Evolutionary conservation across 2,329 filamentous ascomycete genomes (phyloP).

Genomic region (Falciphora oryzae): DNA sequence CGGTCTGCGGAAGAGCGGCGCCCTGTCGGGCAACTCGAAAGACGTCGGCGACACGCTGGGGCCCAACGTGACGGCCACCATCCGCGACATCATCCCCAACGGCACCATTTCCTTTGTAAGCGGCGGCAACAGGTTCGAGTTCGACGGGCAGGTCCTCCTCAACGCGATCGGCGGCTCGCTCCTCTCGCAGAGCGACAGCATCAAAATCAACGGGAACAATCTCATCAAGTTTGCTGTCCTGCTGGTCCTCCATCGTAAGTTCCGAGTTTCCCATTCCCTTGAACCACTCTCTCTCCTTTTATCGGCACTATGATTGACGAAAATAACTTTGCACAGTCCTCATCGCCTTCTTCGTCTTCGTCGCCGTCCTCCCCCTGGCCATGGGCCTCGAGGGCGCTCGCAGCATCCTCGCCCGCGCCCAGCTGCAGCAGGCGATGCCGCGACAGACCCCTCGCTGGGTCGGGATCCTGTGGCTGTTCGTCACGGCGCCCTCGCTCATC

Average conservation of each 20-base stretch:
- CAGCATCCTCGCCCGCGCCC: slow-evolving; percentile 20
- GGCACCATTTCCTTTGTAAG: slow-evolving; percentile 22
- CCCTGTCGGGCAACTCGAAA: slow-evolving; percentile 3
- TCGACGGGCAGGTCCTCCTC: slow-evolving; percentile 20
- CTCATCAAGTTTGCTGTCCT: slow-evolving; percentile 18
- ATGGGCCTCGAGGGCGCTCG: slow-evolving; percentile 13
- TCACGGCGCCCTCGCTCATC: slow-evolving; percentile 21
- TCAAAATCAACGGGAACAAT: slow-evolving; percentile 18
- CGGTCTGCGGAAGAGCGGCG: slow-evolving; percentile 19
- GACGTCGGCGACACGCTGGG: neutral
- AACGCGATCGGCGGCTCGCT: slow-evolving; percentile 17
- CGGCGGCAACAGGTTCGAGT: slow-evolving; percentile 21
- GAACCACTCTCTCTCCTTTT: neutral
- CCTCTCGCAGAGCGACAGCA: slow-evolving; percentile 11
- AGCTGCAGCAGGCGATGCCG: slow-evolving; percentile 16
- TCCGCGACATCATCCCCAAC: slow-evolving; percentile 21
- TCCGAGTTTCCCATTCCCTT: no score
- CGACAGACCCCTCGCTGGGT: slow-evolving; percentile 19
- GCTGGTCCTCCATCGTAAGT: slow-evolving; percentile 22
- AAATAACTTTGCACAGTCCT: slow-evolving; percentile 17
- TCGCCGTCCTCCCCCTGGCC: slow-evolving; percentile 5
- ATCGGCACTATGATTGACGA: neutral
- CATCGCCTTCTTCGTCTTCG: slow-evolving; percentile 20
- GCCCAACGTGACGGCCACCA: slow-evolving; percentile 10
- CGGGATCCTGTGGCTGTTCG: slow-evolving; percentile 21